Percentiles rank a stretch among this genome's conserved stretches.
phyloP scores from a whole-genome alignment of 805 yeast genomes.

The Komagataella pastoris region DNA sequence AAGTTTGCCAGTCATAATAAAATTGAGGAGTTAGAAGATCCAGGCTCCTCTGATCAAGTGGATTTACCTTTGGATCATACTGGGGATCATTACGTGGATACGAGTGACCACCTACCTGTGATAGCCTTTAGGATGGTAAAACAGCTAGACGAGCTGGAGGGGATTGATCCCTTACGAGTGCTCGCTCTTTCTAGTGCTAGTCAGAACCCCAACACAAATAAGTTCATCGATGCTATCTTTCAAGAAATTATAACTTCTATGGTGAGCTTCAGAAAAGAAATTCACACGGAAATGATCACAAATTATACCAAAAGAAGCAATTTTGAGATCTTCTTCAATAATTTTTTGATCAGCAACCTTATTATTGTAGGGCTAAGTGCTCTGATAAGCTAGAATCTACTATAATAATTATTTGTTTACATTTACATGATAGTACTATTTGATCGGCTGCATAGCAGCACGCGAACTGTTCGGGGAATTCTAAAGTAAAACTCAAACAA shows the following conservation, averaged over 20 bases:
- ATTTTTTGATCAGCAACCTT: conserved; percentile 21
- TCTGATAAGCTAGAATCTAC: conserved; percentile 14
- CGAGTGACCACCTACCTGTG: conserved; percentile 16
- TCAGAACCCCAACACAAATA: conserved; percentile 12
- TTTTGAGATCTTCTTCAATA: conserved; percentile 23
- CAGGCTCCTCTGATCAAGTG: background rate
- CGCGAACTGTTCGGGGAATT: too few species aligned
- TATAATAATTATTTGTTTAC: conserved; percentile 8
- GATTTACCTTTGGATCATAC: background rate
- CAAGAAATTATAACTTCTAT: conserved; percentile 15
- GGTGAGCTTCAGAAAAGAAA: conserved; percentile 18
- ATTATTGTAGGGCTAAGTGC: conserved; percentile 24
- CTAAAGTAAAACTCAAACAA: too few species aligned
- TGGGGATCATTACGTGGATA: conserved; percentile 8
- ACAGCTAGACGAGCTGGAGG: conserved; percentile 28
- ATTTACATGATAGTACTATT: conserved; percentile 5
- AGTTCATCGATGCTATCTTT: conserved; percentile 14
- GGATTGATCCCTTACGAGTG: conserved; percentile 11
- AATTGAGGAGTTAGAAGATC: background rate
- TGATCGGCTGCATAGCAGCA: too few species aligned
- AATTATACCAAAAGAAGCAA: conserved; percentile 17
- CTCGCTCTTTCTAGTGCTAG: background rate
- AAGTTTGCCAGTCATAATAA: background rate
- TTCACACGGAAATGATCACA: conserved; percentile 15
- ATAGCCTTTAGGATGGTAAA: conserved; percentile 31